A percentile compares a stretch with the other conserved stretches of the same genome.
Conservation (phyloP, 2,329 filamentous ascomycete genomes). For the Botrytis fragariae region DNA sequence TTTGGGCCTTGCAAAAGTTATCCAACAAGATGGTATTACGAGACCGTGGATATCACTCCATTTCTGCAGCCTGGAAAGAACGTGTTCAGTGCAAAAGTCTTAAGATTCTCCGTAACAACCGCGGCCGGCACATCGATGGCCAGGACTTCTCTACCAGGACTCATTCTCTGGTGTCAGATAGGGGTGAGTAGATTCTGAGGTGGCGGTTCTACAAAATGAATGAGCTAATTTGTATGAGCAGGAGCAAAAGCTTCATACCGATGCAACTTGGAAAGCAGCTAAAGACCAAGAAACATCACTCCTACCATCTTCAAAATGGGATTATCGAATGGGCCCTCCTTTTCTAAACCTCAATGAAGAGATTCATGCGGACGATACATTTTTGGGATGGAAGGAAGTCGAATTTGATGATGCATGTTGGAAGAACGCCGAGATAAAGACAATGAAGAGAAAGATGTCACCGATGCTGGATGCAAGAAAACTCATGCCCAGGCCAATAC, state of each 20-base stretch:
- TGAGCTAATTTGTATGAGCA: not conserved
- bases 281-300: not conserved
- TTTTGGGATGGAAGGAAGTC: not conserved
- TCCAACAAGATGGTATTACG: constrained; percentile 7
- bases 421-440: not conserved
- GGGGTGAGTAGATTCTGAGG: not conserved
- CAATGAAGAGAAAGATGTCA: not conserved
- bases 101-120: not conserved
- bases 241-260: constrained; percentile 2
- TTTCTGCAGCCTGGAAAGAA: not conserved
- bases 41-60: constrained; percentile 6
- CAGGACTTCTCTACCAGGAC: not conserved
- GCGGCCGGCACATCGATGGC: constrained; percentile 1
- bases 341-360: constrained; percentile 9
- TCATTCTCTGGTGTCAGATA: constrained; percentile 10
- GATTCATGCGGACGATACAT: not conserved
- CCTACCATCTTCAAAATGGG: not conserved
- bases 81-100: not conserved
- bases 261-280: not conserved
- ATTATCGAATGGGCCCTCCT: not conserved
- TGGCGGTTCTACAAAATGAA: not conserved
- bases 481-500: not conserved
- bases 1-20: constrained; percentile 14
- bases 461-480: constrained; percentile 4
- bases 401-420: not conserved